These are phyloP conservation scores for Oryza coarctata DNA, from an alignment of 176 grass and related monocot species.

Conservation along the genomic window DNA sequence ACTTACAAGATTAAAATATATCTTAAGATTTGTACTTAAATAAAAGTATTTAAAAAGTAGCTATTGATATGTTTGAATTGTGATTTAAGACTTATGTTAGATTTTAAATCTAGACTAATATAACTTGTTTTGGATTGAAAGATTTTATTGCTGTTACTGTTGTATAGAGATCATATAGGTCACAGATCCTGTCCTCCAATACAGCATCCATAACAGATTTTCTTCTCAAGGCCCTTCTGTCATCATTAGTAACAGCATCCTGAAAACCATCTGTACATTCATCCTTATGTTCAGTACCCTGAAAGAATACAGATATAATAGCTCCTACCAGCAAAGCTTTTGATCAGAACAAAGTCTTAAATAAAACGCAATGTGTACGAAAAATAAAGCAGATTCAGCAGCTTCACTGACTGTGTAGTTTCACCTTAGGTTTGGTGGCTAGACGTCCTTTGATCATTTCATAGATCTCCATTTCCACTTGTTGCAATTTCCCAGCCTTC, in stretches of 20 bases:
- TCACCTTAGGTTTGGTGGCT: constrained; percentile 59
- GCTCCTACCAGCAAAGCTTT: constrained; percentile 1
- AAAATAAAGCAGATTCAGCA: neutral
- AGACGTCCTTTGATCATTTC: constrained; percentile 69
- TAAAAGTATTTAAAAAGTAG: too few species aligned
- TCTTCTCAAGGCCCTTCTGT: constrained; percentile 47
- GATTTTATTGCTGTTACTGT: too few species aligned
- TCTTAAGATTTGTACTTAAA: too few species aligned
- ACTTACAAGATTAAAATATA: too few species aligned
- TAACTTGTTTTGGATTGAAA: too few species aligned
- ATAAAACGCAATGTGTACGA: constrained; percentile 8
- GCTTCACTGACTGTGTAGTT: neutral
- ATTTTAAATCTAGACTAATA: too few species aligned
- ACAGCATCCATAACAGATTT: constrained; percentile 61
- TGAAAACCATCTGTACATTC: constrained; percentile 61
- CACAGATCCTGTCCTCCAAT: constrained; percentile 79
- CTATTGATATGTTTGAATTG: too few species aligned
- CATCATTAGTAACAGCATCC: constrained; percentile 42
- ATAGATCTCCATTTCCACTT: constrained; percentile 70
- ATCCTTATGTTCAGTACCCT: constrained; percentile 46
- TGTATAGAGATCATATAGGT: constrained; percentile 88
- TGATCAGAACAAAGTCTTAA: constrained; percentile 5
- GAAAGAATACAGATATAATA: constrained; percentile 8
- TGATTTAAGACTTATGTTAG: too few species aligned
- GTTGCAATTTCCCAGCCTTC: constrained; percentile 67